These are phyloP conservation scores for Gossypium longicalyx DNA, from an alignment of 345 rosid species.

Conservation along the genomic window DNA sequence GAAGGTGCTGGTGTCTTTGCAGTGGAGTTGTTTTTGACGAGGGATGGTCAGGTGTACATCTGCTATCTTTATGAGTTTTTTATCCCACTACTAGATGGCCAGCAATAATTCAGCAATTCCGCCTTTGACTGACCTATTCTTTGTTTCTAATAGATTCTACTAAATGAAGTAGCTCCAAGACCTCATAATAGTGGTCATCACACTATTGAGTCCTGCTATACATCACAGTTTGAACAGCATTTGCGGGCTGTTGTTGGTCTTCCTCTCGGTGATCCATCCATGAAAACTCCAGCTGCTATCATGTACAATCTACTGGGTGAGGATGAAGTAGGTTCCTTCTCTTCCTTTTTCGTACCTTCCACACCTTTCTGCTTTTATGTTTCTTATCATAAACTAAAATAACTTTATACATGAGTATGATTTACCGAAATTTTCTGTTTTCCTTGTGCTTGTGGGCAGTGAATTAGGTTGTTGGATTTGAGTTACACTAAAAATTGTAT, in stretches of 20 bases:
- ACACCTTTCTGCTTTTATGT: not conserved
- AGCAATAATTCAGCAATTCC: not conserved
- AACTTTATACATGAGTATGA: not conserved
- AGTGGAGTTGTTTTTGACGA: conserved; percentile 84
- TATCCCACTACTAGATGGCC: not conserved
- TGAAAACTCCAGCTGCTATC: conserved; percentile 87
- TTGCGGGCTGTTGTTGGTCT: conserved; percentile 87
- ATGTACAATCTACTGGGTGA: conserved; percentile 94
- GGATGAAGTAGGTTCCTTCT: conserved; percentile 53
- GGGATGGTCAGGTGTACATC: conserved; percentile 63
- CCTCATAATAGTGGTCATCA: conserved; percentile 99
- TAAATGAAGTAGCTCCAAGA: conserved; percentile 98
- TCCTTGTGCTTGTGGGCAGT: not conserved
- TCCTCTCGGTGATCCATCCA: conserved; percentile 95
- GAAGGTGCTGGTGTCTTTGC: conserved; percentile 98
- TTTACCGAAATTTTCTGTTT: not conserved
- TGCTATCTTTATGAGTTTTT: not conserved
- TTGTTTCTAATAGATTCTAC: conserved; percentile 47
- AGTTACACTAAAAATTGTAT: not conserved
- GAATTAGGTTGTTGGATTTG: not conserved
- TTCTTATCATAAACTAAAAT: not conserved
- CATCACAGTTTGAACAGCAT: conserved; percentile 93
- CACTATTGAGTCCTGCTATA: conserved; percentile 89
- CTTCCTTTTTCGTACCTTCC: not conserved
- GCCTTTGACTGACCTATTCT: conserved; percentile 8